Base-by-base conservation (phyloP, 345 rosid species). In the Ceriops decandra region DNA sequence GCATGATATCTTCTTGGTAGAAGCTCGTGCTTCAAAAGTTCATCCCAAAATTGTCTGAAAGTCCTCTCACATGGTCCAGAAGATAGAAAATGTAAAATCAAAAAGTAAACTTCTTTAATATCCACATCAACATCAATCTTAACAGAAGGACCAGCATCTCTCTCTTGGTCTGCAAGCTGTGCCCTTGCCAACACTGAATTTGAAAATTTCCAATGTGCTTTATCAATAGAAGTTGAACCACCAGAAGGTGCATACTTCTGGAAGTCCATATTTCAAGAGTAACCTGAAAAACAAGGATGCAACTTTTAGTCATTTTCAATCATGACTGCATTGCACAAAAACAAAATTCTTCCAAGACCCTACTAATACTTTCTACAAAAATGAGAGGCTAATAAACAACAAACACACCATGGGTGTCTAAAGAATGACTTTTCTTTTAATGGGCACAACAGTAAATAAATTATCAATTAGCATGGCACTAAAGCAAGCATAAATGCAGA, bases 1-100 rank as follows among this genome's bases (percentile, higher is more conserved):
- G 95, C 91, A 85, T 93, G 98, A 82, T 85, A 91, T 82, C 98
- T 89, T 79, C 98, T 89, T 24, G 97, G 97, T 64, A 91, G 79
- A 84, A 93, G 98, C 71, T 85, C 86, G 60, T 88, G 87, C 62
- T 89, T 96, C 76, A 85, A 79, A 79, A 91, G 85, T 70, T 93
- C 98, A 74, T 83, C 76, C 78, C 80, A 75, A 42, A 93, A 80
- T 57, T 78, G 87, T 35, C 74, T 83, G 71, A 80, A 82, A 69
- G 95, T 85, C 76, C 80, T 83, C 64, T 89, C 80, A 69, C 96
- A 93, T 49, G 93, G 98, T 57, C 97, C 89, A 66, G 81, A 73
- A 59, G 98, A 93, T 73, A 93, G 84, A 78, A 93, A 91, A 78
- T 85, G 92, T 92, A 93, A 70, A 66, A 93, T 93, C 76, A 93